Base-by-base conservation (phyloP, 192 early-diverging fungal species). In the Martensiomyces pterosporus region DNA sequence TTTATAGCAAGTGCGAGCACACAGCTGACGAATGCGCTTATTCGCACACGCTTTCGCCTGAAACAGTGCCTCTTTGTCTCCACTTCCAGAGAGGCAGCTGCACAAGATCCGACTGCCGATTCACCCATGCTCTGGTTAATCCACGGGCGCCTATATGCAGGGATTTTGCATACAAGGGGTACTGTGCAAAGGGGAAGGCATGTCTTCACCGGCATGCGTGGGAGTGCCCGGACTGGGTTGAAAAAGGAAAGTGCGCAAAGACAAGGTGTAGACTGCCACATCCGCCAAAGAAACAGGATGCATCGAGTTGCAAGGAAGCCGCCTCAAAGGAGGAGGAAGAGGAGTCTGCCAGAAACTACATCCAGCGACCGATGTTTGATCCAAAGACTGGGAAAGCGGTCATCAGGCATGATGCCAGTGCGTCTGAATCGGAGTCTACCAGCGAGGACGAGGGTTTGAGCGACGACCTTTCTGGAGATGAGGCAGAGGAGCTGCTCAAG, bases 151-250 rank as follows among this genome's bases (percentile, higher is more conserved):
- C 80, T 1, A 80, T 86, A 14, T 88, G 86, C 37, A 74, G 75
- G 22, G 63, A 63, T 2, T 88, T 88, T 71, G 78, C 80, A 0
- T 70, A 75, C 16, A 72, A 79, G 25, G 84, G 85, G 0, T 82
- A 64, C 51, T 88, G 86, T 50, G 60, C 74, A 9, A 69, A 74
- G 32, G 86, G 82, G 15, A 23, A 17, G 0, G 48, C 53, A 6
- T 88, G 86, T 47, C 55, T 57, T 15, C 59, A 82, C 40, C 75
- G 81, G 3, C 86, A 88, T 59, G 76, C 85, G 4, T 77, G 78
- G 60, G 77, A 85, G 16, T 88, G 86, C 33, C 86, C 86, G 0
- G 82, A 82, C 49, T 85, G 83, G 75, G 76, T 69, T 0, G 81
- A 81, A 14, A 79, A 80, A 18, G 66, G 67, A 9, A 78, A 78